Base-by-base conservation (phyloP, 2,329 filamentous ascomycete species). In the Cytospora paraplurivora region DNA sequence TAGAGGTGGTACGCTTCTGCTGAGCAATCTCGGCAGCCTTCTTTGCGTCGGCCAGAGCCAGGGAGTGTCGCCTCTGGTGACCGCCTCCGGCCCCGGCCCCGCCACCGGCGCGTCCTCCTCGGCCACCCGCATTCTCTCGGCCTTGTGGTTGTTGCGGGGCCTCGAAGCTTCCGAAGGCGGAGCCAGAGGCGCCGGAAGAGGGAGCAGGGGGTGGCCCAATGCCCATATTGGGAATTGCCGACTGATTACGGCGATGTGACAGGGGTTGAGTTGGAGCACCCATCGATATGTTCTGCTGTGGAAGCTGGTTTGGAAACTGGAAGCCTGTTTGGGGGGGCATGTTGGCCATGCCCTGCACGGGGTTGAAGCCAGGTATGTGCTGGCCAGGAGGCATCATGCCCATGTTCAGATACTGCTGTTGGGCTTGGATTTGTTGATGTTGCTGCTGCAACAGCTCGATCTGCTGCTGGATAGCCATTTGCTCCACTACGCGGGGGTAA, bases 351-450 rank as follows among this genome's bases (percentile, higher is more conserved):
- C 88, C 86, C 79, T 94, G 93, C 77, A 93, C 81, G 73, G 88
- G 89, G 79, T 89, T 90, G 82, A 91, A 95, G 67, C 82, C 82
- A 70, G 86, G 87, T 65, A 97, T 82, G 68, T 76, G 70, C 79
- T 97, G 94, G 72, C 91, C 90, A 59, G 91, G 89, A 70, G 90
- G 89, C 72, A 98, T 88, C 85, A 98, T 93, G 76, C 92, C 92
- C 91, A 97, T 93, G 77, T 95, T 97, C 72, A 97, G 90, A 82
- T 97, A 97, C 79, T 98, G 94, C 79, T 97, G 93, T 74, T 97
- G 93, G 68, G 92, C 92, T 79, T 96, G 92, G 74, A 98, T 96
- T 76, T 97, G 93, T 78, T 98, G 93, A 76, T 98, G 95, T 77
- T 98, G 95, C 77, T 97, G 93, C 81, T 98, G 94, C 73, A 98